Conservation (phyloP, 352 stramenopile species). For the Globisporangium viniferum region DNA sequence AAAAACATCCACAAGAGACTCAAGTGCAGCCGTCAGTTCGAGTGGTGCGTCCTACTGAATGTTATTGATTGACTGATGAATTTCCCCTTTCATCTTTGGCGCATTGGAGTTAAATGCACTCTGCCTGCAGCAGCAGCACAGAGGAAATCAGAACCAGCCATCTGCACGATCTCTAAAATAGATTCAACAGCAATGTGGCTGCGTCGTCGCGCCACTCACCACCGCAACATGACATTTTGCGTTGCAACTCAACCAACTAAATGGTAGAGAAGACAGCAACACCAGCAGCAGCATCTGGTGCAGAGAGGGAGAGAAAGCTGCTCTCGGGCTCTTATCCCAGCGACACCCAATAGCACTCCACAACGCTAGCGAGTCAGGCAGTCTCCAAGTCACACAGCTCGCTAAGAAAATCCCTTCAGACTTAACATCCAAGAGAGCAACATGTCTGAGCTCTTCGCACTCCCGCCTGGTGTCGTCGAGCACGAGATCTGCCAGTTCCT, state of each 20-base stretch:
- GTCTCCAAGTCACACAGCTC: background rate
- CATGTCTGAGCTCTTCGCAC: constrained; percentile 21
- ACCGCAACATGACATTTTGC: background rate
- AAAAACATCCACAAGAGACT: background rate
- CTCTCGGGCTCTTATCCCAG: background rate
- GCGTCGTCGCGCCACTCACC: background rate
- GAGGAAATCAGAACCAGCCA: constrained; percentile 6
- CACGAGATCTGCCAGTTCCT: constrained; percentile 42
- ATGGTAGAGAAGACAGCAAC: background rate
- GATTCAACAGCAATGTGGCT: background rate
- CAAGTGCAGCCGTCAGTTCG: background rate
- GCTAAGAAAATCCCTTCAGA: background rate
- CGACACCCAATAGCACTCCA: background rate
- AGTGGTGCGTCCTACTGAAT: background rate
- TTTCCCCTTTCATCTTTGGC: background rate
- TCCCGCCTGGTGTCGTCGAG: constrained; percentile 41
- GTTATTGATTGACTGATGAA: constrained; percentile 8
- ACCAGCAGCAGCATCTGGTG: background rate
- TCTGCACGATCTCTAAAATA: constrained; percentile 11
- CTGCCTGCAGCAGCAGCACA: background rate
- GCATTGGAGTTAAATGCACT: background rate
- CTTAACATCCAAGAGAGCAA: background rate
- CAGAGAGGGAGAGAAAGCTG: background rate
- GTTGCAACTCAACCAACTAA: background rate
- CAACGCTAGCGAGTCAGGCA: background rate